Base-by-base conservation (phyloP, 495 filamentous ascomycete species). In the Daldinia vernicosa region DNA sequence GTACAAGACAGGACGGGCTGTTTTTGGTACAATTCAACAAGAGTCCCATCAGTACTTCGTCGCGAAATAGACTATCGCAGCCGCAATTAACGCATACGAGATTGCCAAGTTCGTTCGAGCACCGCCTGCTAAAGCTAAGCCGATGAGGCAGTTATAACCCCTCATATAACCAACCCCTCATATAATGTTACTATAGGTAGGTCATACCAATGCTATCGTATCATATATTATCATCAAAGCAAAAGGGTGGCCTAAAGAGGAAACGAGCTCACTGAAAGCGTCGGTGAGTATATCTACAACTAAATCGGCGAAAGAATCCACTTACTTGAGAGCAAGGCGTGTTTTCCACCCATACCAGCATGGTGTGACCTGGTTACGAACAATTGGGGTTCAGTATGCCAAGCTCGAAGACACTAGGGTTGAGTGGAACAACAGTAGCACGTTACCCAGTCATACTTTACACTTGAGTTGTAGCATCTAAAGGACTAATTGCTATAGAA, bases 41-140 rank as follows among this genome's bases (percentile, higher is more conserved):
- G 19, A 47, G 19, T 47, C 43, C 26, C 12, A n/a, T 27, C n/a
- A 28, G 30, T n/a, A 17, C 11, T 6, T 30, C 26, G 15, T 30
- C 50, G 2, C 27, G 1, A 28, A 17, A n/a, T n/a, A 14, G 50
- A 53, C 15, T 28, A 24, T 45, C 3, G 32, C 11, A 58, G 19
- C 27, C 30, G 27, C 39, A 30, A 45, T 55, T 62, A 50, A 37
- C 28, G 14, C 57, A 63, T 67, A 71, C 59, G 63, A 63, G 50
- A 32, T 60, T 51, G 52, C 63, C 54, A 67, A 52, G 63, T 45
- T 40, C 27, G n/a, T 2, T 26, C 47, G 17, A 24, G 15, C 19
- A 19, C 12, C 17, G 0, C 47, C 28, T 57, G 3, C 19, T 47
- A 58, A 57, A 28, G 59, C 59, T 71, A 54, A 37, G 58, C 69